Evolutionary conservation across 2,329 filamentous ascomycete species (phyloP).

Genomic region (Aaosphaeria arxii): DNA sequence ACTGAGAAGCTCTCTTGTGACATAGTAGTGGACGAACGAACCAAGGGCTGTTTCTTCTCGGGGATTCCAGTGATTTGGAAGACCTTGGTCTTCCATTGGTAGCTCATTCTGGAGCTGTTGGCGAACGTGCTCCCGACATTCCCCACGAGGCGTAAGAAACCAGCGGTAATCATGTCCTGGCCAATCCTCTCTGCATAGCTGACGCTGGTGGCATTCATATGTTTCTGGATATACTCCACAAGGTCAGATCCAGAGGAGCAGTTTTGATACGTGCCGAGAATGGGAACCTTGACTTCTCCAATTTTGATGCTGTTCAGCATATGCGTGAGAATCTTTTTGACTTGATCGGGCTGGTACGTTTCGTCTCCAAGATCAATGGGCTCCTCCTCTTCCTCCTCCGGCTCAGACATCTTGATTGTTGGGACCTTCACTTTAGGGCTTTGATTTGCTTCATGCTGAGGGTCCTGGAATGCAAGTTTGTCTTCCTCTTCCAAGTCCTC

Average conservation of each 20-base stretch:
- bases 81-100: conserved; percentile 92
- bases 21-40: conserved; percentile 70
- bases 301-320: conserved; percentile 85
- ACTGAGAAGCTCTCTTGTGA: conserved; percentile 51
- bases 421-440: conserved; percentile 63
- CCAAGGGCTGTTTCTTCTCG: conserved; percentile 75
- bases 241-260: conserved; percentile 90
- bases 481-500: conserved; percentile 98
- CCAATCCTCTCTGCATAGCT: conserved; percentile 93
- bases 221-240: conserved; percentile 88
- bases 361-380: conserved; percentile 88
- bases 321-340: conserved; percentile 85
- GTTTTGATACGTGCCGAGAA: conserved; percentile 91
- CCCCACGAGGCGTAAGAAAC: conserved; percentile 85
- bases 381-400: conserved; percentile 68
- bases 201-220: conserved; percentile 79
- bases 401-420: conserved; percentile 82
- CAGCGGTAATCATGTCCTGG: conserved; percentile 82
- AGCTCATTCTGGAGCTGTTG: conserved; percentile 95
- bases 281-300: conserved; percentile 90
- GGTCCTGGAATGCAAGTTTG: conserved; percentile 94
- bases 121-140: conserved; percentile 95
- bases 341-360: conserved; percentile 76
- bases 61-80: conserved; percentile 86
- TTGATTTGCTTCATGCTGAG: conserved; percentile 51